phyloP scores from a whole-genome alignment of 345 rosid genomes.

The Punica granatum region DNA sequence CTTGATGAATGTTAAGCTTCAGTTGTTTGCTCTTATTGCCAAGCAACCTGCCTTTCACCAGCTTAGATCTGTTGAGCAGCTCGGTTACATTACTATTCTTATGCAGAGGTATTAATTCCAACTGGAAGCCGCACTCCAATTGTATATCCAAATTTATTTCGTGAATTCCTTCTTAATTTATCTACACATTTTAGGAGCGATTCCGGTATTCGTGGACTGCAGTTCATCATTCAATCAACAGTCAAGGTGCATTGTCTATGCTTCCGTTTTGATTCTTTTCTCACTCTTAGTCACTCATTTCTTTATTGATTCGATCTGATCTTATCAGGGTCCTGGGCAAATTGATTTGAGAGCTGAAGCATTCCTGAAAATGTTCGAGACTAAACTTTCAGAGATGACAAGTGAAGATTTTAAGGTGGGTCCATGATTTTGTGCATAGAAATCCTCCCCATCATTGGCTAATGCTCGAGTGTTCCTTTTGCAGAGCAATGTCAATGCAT shows the following conservation, averaged over 20 bases:
- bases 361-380: constrained; percentile 62
- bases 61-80: constrained; percentile 93
- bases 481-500: constrained; percentile 69
- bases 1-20: constrained; percentile 66
- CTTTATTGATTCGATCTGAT: neutral
- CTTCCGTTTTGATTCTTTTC: neutral
- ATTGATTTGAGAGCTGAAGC: constrained; percentile 77
- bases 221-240: constrained; percentile 79
- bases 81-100: constrained; percentile 79
- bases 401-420: constrained; percentile 75
- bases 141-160: neutral
- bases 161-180: neutral
- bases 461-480: constrained; percentile 8
- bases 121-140: neutral
- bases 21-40: constrained; percentile 67
- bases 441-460: neutral
- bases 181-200: constrained; percentile 45
- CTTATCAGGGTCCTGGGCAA: constrained; percentile 58
- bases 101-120: constrained; percentile 43
- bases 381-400: constrained; percentile 61
- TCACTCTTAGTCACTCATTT: neutral
- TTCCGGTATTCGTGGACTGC: constrained; percentile 66
- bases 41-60: constrained; percentile 94
- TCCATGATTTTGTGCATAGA: neutral
- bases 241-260: constrained; percentile 39